Percentiles rank a stretch among this genome's conserved stretches.
Conservation (phyloP, 768 basidiomycete species). For the Mycena alexandri region DNA sequence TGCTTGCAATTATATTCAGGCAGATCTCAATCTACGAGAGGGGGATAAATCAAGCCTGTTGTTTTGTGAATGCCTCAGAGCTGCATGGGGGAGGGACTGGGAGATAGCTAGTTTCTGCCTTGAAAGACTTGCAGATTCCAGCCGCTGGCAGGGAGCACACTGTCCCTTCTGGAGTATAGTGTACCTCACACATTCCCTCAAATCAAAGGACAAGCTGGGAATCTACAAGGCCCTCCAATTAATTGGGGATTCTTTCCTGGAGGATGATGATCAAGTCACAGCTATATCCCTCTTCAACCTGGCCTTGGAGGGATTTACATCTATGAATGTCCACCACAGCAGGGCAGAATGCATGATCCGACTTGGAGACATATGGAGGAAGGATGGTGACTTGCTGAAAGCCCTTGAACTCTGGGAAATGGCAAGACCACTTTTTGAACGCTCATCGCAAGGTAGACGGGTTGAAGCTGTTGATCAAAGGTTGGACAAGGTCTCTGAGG, state of each 20-base stretch:
- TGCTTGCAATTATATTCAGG: too few species aligned
- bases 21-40: too few species aligned
- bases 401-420: background rate
- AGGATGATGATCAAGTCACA: background rate
- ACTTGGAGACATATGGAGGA: background rate
- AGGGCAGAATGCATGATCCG: background rate
- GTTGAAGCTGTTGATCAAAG: background rate
- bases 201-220: background rate
- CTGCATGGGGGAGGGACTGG: background rate
- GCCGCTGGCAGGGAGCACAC: background rate
- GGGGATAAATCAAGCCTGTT: too few species aligned
- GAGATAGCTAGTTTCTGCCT: background rate
- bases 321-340: background rate
- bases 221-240: background rate
- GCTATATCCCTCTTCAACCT: background rate
- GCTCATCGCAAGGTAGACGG: background rate
- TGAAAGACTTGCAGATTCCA: background rate
- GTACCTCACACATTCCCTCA: background rate
- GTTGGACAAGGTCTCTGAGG: background rate
- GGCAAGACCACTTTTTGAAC: background rate
- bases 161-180: background rate
- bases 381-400: background rate
- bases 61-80: background rate
- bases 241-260: background rate
- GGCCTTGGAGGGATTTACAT: background rate